Base-by-base conservation (phyloP, 306 rosid species). In the Vachellia collinsii region DNA sequence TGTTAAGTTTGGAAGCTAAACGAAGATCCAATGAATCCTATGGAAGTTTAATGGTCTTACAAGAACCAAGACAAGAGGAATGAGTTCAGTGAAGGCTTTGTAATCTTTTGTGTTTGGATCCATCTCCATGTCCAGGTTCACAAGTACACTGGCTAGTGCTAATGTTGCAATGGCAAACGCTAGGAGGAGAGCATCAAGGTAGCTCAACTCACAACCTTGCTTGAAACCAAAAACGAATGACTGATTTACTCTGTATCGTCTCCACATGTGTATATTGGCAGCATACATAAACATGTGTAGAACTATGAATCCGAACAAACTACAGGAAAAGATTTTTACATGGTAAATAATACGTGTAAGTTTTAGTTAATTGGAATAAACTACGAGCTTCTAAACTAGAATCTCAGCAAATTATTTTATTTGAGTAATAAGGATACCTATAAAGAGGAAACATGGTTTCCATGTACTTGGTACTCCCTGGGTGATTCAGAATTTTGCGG, bases 191-290 rank as follows among this genome's bases (percentile, higher is more conserved):
- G 91, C 87, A 56, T 88, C 86, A 20, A 76, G 68, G 78, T 89
- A 85, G 12, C 90, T 80, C 77, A 92, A 72, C 39, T 90, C 93
- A 5, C 90, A 84, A 54, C 93, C 95, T 83, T 82, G 87, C 82
- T 92, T 88, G 82, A 92, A 91, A 51, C 95, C 93, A 83, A 90
- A 92, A 79, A 92, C 91, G 86, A 91, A 92, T 67, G 93, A 81
- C 47, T 92, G 83, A 29, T 92, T 91, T 70, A 92, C 93, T 77
- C 83, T 80, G 74, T 85, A 91, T 56, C 81, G 83, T 75, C 85
- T 82, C 97, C 93, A 92, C 70, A 84, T 82, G 84, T 74, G 89
- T 58, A 86, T 72, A 58, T 90, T 88, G 10, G 85, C 87, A 23
- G 92, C 92, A 80, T 86, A 92, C 91, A 89, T 85, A 42, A 92